These are phyloP conservation scores for Ganoderma boninense DNA, from an alignment of 1,284 basidiomycete genomes.

Conservation along the genomic window DNA sequence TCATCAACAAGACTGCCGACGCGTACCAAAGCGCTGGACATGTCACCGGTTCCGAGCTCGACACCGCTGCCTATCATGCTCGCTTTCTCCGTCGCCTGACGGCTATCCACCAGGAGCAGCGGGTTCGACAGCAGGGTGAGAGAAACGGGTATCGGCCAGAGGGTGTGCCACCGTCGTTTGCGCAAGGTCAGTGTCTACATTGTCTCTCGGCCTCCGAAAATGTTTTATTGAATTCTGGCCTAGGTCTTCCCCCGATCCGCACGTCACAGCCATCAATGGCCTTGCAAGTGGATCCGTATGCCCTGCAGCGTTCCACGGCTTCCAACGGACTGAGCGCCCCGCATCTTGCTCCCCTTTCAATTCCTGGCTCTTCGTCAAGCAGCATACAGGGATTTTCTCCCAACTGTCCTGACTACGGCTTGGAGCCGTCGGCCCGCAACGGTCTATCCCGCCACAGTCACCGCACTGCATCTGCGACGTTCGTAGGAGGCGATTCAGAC, in stretches of 20 bases:
- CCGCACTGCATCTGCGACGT: slow-evolving; percentile 4
- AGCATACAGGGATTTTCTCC: slow-evolving; percentile 10
- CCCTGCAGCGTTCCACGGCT: slow-evolving; percentile 11
- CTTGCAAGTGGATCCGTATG: slow-evolving; percentile 14
- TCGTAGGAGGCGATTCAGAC: slow-evolving; percentile 15
- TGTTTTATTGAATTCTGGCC: not conserved
- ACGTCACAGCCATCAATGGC: slow-evolving; percentile 8
- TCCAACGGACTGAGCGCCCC: slow-evolving; percentile 10
- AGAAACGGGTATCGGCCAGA: slow-evolving; percentile 21
- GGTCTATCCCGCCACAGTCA: slow-evolving; percentile 1
- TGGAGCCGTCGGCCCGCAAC: slow-evolving; percentile 14
- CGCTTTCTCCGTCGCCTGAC: slow-evolving; percentile 79
- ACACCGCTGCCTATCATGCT: slow-evolving; percentile 70
- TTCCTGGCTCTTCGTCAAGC: slow-evolving; percentile 18
- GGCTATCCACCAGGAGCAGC: slow-evolving; percentile 62
- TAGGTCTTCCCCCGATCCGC: slow-evolving; percentile 27
- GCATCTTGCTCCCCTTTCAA: slow-evolving; percentile 22
- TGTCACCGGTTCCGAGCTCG: slow-evolving; percentile 64
- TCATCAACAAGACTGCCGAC: slow-evolving; percentile 74
- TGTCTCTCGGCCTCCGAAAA: not conserved
- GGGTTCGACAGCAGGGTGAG: slow-evolving; percentile 49
- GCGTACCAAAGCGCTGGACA: slow-evolving; percentile 76
- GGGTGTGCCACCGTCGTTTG: slow-evolving; percentile 23
- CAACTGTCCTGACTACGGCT: slow-evolving; percentile 11
- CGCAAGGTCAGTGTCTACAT: slow-evolving; percentile 12